These are phyloP conservation scores for Monosporascus sp. DNA, from an alignment of 2,329 filamentous ascomycete genomes.

Conservation along the genomic window DNA sequence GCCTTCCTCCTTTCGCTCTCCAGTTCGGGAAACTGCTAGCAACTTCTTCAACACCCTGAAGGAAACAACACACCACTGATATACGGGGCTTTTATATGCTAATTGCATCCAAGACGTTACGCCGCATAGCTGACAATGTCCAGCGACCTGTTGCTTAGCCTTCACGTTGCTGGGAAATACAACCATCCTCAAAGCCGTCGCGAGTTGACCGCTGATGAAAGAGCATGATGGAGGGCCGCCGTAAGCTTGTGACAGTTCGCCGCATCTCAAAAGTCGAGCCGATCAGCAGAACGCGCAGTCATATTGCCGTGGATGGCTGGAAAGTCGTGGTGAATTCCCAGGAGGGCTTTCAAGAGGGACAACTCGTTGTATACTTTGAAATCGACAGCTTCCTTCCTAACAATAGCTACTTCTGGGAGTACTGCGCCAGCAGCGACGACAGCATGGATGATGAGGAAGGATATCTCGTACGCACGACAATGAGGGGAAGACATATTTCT, in stretches of 20 bases:
- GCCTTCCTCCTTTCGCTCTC: no score
- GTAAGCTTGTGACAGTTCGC: conserved; percentile 27
- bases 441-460: conserved; percentile 11
- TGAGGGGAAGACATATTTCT: conserved; percentile 14
- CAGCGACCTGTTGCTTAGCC: no score
- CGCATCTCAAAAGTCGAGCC: conserved; percentile 10
- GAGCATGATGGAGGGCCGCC: conserved; percentile 6
- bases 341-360: conserved; percentile 9
- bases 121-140: no score
- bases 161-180: background rate
- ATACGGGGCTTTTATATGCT: no score
- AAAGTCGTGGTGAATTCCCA: conserved; percentile 11
- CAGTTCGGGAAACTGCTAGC: no score
- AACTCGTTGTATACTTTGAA: conserved; percentile 27
- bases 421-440: background rate
- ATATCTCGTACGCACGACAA: conserved; percentile 15
- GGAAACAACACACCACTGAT: no score
- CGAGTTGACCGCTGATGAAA: background rate
- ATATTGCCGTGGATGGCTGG: conserved; percentile 23
- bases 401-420: conserved; percentile 15
- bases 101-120: no score
- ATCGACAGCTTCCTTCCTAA: conserved; percentile 27
- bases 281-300: conserved; percentile 2
- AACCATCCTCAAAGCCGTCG: background rate
- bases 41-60: no score